Evolutionary conservation across 1,284 basidiomycete genomes (phyloP).

Genomic region (Caloboletus inedulis): DNA sequence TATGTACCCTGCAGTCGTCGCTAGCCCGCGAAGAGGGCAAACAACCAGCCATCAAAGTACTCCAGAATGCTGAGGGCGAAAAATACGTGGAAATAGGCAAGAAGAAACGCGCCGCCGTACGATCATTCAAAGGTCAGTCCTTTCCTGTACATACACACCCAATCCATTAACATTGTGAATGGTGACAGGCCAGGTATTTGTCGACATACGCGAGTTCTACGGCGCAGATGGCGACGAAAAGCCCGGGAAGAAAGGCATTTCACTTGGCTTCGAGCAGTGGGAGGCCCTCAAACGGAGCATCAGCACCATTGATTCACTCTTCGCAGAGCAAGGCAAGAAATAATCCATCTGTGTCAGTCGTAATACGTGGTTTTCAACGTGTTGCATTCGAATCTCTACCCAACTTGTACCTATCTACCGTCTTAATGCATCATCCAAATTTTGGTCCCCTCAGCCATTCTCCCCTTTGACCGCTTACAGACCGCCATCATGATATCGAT

Average conservation of each 20-base stretch:
- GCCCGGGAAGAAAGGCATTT: constrained; percentile 81
- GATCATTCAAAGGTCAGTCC: constrained; percentile 60
- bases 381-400: background rate
- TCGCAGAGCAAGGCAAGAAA: constrained; percentile 43
- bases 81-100: constrained; percentile 67
- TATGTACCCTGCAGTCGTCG: constrained; percentile 17
- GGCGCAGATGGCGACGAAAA: constrained; percentile 56
- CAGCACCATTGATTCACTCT: constrained; percentile 50
- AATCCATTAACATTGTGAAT: constrained; percentile 2
- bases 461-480: background rate
- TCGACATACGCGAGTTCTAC: constrained; percentile 83
- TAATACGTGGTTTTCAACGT: background rate
- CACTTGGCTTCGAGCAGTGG: constrained; percentile 73
- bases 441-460: background rate
- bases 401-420: constrained; percentile 5
- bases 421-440: constrained; percentile 1
- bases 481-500: constrained; percentile 36
- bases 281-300: constrained; percentile 47
- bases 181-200: constrained; percentile 43
- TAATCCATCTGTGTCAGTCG: background rate
- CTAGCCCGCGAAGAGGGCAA: constrained; percentile 3
- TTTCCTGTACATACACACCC: background rate
- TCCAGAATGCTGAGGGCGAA: constrained; percentile 49
- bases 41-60: constrained; percentile 6
- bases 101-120: constrained; percentile 67